Evolutionary conservation across 257 asterid genomes (phyloP).

Genomic region (Apocynum venetum): DNA sequence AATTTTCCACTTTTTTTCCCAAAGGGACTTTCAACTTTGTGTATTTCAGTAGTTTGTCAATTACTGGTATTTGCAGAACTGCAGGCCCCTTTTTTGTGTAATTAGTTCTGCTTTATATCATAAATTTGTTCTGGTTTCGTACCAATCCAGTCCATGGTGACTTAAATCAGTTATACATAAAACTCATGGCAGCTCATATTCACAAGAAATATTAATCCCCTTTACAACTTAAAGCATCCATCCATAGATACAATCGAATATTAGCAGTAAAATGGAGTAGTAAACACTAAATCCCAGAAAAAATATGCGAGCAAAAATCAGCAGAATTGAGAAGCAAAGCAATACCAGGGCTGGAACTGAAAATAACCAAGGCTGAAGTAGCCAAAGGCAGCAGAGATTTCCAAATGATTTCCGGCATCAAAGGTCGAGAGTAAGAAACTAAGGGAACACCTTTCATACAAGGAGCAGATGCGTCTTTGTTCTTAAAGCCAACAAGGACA

Average conservation of each 20-base stretch:
- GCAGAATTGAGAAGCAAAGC: not conserved
- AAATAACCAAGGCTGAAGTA: conserved; percentile 17
- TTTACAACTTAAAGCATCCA: not conserved
- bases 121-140: not conserved
- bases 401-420: not conserved
- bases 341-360: conserved; percentile 23
- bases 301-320: not conserved
- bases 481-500: conserved; percentile 22
- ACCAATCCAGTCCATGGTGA: not conserved
- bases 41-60: not conserved
- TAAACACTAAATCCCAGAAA: not conserved
- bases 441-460: conserved; percentile 7
- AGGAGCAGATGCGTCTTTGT: conserved; percentile 2
- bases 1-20: not conserved
- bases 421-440: conserved; percentile 1
- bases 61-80: not conserved
- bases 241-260: not conserved
- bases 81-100: not conserved
- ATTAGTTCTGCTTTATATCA: not conserved
- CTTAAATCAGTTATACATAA: not conserved
- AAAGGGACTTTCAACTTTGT: not conserved
- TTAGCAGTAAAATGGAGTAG: not conserved
- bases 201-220: not conserved
- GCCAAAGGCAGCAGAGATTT: conserved; percentile 13
- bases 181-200: not conserved